Conservation (phyloP, 495 filamentous ascomycete species). For the Annulohypoxylon bovei region DNA sequence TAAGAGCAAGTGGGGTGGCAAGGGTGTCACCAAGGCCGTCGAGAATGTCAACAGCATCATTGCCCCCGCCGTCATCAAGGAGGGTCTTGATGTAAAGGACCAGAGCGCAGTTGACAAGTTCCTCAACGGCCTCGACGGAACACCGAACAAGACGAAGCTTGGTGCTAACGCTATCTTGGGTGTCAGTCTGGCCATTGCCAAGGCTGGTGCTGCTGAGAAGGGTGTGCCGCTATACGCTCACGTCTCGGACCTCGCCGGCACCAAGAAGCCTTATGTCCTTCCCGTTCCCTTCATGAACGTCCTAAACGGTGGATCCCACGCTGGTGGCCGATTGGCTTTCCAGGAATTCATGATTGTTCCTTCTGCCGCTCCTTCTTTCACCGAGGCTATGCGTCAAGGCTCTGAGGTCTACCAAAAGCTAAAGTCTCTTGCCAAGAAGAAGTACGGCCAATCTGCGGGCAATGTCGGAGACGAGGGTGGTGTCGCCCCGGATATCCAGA, state of each 20-base stretch:
- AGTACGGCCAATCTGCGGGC: conserved; percentile 97
- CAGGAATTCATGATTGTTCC: conserved; percentile 99
- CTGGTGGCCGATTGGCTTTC: conserved; percentile 98
- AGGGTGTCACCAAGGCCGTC: conserved; percentile 96
- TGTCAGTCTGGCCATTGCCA: conserved; percentile 94
- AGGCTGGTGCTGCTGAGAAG: conserved; percentile 99
- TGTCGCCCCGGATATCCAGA: conserved; percentile 99
- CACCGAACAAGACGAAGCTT: conserved; percentile 95
- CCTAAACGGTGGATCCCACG: conserved; percentile 98
- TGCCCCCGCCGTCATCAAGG: conserved; percentile 90
- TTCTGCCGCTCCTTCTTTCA: conserved; percentile 81
- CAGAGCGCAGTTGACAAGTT: conserved; percentile 93
- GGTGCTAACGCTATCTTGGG: conserved; percentile 99
- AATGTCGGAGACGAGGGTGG: conserved; percentile 99
- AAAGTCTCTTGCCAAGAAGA: conserved; percentile 98
- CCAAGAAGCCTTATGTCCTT: conserved; percentile 99
- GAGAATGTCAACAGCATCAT: conserved; percentile 95
- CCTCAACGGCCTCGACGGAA: conserved; percentile 95
- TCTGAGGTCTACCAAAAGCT: conserved; percentile 98
- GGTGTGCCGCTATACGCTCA: conserved; percentile 96
- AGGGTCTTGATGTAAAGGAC: conserved; percentile 95
- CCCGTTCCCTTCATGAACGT: conserved; percentile 99
- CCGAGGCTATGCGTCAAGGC: conserved; percentile 94
- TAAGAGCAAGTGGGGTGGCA: conserved; percentile 95
- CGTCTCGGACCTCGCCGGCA: conserved; percentile 97